These are phyloP conservation scores for Termitomyces sp. DNA, from an alignment of 768 basidiomycete species.

Conservation along the genomic window DNA sequence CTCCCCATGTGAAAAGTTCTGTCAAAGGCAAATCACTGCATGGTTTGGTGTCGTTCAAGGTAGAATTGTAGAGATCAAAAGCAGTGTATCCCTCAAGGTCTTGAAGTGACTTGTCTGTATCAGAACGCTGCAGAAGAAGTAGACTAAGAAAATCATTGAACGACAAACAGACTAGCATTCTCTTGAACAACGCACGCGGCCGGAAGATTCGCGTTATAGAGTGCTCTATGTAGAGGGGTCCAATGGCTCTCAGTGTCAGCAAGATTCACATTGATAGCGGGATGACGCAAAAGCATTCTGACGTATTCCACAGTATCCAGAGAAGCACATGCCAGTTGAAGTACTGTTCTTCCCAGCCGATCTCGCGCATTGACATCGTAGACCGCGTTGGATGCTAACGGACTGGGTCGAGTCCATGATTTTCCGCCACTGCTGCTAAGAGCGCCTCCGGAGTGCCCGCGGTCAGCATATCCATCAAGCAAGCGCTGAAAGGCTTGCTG, in stretches of 20 bases:
- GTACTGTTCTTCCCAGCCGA: slow-evolving; percentile 65
- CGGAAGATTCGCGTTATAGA: slow-evolving; percentile 75
- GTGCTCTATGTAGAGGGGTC: slow-evolving; percentile 85
- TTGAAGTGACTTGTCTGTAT: slow-evolving; percentile 68
- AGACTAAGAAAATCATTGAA: slow-evolving; percentile 34
- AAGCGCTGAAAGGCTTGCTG: slow-evolving; percentile 74
- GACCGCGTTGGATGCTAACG: slow-evolving; percentile 28
- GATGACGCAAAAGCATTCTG: slow-evolving; percentile 68
- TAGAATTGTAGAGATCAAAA: slow-evolving; percentile 91
- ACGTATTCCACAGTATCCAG: slow-evolving; percentile 74
- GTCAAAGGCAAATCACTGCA: slow-evolving; percentile 27
- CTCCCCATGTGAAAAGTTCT: slow-evolving; percentile 86
- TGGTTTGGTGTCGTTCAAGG: slow-evolving; percentile 70
- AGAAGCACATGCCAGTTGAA: slow-evolving; percentile 76
- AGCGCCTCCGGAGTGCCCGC: slow-evolving; percentile 24
- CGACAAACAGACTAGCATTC: background rate
- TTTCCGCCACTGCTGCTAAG: slow-evolving; percentile 46
- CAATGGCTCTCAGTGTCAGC: slow-evolving; percentile 82
- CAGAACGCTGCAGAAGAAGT: slow-evolving; percentile 67
- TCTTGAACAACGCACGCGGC: slow-evolving; percentile 45
- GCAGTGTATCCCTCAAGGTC: slow-evolving; percentile 89
- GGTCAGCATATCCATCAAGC: slow-evolving; percentile 48
- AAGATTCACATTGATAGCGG: slow-evolving; percentile 73
- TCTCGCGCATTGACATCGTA: slow-evolving; percentile 69
- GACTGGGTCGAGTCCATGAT: slow-evolving; percentile 51